A percentile compares a stretch with the other conserved stretches of the same genome.
Evolutionary conservation across 2,329 filamentous ascomycete species (phyloP).

Genomic region (Cadophora luteo-olivacea): DNA sequence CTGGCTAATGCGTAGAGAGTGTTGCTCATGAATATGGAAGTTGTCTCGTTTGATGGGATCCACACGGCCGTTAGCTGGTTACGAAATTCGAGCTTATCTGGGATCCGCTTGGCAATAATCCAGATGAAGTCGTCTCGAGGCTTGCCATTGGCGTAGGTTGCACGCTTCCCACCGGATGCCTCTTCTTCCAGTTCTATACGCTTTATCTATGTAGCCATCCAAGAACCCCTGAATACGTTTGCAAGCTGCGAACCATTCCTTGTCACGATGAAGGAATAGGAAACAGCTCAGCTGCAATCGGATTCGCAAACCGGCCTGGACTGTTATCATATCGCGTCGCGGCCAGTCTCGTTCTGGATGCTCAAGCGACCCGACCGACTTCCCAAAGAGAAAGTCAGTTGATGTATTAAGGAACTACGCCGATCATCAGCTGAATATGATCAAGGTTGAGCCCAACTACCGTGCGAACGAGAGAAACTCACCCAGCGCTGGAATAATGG

Average conservation of each 20-base stretch:
- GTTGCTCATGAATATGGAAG: slow-evolving; percentile 8
- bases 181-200: no score
- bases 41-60: background rate
- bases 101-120: background rate
- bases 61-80: background rate
- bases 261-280: background rate
- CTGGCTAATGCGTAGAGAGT: background rate
- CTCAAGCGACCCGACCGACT: background rate
- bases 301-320: background rate
- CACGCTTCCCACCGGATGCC: no score
- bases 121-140: slow-evolving; percentile 5
- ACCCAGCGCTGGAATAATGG: slow-evolving; percentile 47
- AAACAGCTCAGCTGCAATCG: background rate
- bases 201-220: no score
- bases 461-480: no score
- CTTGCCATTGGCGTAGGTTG: no score
- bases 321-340: background rate
- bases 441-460: no score
- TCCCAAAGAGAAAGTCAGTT: background rate
- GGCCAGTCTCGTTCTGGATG: background rate
- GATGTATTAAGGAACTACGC: slow-evolving; percentile 4
- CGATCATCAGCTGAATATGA: no score
- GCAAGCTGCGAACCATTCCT: no score
- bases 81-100: background rate
- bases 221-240: no score